These are phyloP conservation scores for Beauveria scarabaeidicola DNA, from an alignment of 2,329 filamentous ascomycete genomes.

Conservation along the genomic window DNA sequence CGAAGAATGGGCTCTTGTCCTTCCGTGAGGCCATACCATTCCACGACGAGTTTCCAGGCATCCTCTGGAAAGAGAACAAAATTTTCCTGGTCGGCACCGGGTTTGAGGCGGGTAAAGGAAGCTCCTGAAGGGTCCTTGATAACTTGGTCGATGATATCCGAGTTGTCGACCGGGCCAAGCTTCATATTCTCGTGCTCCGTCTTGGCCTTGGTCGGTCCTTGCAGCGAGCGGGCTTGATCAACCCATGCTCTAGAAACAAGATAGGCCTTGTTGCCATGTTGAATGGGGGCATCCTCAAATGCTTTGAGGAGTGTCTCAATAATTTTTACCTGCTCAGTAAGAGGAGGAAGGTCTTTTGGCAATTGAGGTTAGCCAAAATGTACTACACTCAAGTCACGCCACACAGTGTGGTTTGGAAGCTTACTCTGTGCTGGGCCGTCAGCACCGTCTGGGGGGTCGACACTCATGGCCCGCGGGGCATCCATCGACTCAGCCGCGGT, in stretches of 20 bases:
- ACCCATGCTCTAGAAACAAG: conserved; percentile 77
- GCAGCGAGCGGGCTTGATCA: conserved; percentile 58
- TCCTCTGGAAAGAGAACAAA: conserved; percentile 70
- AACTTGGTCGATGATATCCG: conserved; percentile 62
- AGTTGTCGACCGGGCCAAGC: conserved; percentile 80
- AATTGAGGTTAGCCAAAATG: neutral
- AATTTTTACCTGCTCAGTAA: conserved; percentile 58
- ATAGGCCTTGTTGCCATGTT: conserved; percentile 67
- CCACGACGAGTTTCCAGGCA: conserved; percentile 72
- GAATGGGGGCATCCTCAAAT: conserved; percentile 42
- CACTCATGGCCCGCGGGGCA: conserved; percentile 31
- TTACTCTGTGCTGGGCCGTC: conserved; percentile 21
- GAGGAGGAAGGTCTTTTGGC: conserved; percentile 26
- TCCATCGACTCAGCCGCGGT: conserved; percentile 14
- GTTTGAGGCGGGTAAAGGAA: conserved; percentile 65
- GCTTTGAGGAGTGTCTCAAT: conserved; percentile 55
- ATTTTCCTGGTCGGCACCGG: conserved; percentile 58
- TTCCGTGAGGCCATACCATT: conserved; percentile 71
- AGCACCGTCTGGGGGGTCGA: conserved; percentile 25
- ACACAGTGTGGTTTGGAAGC: conserved; percentile 7
- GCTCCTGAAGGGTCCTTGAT: conserved; percentile 40
- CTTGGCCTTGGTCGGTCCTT: conserved; percentile 46
- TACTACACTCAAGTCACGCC: neutral
- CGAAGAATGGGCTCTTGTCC: conserved; percentile 66
- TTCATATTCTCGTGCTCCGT: conserved; percentile 51